Percentiles rank a stretch among this genome's conserved stretches.
phyloP scores from a whole-genome alignment of 305 asterid species.

The Plantago coronopus region DNA sequence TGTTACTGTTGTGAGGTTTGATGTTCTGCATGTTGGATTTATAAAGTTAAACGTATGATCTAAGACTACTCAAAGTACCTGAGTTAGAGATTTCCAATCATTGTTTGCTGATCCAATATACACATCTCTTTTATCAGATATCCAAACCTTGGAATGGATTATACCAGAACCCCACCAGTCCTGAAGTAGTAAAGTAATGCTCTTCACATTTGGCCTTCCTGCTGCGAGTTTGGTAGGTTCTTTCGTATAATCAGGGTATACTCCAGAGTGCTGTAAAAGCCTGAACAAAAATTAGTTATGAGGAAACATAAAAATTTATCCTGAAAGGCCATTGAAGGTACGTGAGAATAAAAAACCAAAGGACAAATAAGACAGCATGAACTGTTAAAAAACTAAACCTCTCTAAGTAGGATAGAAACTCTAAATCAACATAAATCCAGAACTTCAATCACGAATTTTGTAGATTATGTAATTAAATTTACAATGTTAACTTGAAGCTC shows the following conservation, averaged over 20 bases:
- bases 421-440: no score
- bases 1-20: no score
- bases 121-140: slow-evolving; percentile 65
- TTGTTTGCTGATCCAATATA: slow-evolving; percentile 91
- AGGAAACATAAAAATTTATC: no score
- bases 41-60: background rate
- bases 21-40: background rate
- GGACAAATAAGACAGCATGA: no score
- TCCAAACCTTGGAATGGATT: slow-evolving; percentile 90
- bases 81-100: slow-evolving; percentile 94
- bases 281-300: slow-evolving; percentile 38
- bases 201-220: slow-evolving; percentile 73
- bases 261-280: slow-evolving; percentile 88
- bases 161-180: slow-evolving; percentile 93
- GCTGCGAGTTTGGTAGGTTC: slow-evolving; percentile 68
- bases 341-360: no score
- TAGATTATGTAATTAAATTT: no score
- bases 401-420: no score
- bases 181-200: slow-evolving; percentile 55
- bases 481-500: no score
- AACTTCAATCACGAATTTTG: no score
- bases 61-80: slow-evolving; percentile 35
- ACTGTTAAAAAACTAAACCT: no score
- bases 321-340: no score
- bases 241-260: slow-evolving; percentile 74